Base-by-base conservation (phyloP, 192 early-diverging fungal genomes). In the Coemansia sp. region DNA sequence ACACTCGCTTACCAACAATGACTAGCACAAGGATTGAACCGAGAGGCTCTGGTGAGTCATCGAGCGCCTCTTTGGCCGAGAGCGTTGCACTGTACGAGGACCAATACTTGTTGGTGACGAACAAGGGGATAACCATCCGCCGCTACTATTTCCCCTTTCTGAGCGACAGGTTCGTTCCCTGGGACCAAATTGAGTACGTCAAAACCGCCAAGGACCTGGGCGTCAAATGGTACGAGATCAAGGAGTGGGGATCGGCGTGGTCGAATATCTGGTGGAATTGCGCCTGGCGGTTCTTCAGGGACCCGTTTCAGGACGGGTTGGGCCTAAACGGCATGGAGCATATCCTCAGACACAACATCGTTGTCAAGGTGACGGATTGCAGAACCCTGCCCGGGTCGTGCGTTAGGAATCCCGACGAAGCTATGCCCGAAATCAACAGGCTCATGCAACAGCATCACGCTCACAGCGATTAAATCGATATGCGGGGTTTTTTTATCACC, bases 211-310 rank as follows among this genome's bases (percentile, higher is more conserved):
- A 50, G 2, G 67, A 69, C n/a, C 36, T 64, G 4, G 39, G 62
- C 6, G 26, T 75, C 11, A 36, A 42, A 2, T 75, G 67, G 68
- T 59, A 62, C 33, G 42, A 50, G 41, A 7, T 75, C 20, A 65
- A 69, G 21, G 26, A 18, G 21, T 69, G 68, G 62, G 73, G 73
- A 6, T 61, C 59, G 16, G 57, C 39, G 26, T 25, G 50, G 1
- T 26, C 64, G 34, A 25, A 35, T 7, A 55, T 75, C n/a, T 75
- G 73, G 64, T 75, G 73, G 73, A 68, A 68, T 34, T 60, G 45
- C 35, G 57, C 45, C n/a, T 5, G 33, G 7, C 63, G 68, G 1
- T 4, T 63, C 1, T 8, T 75, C 20, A 58, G 45, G 20, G 37
- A 47, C 14, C 38, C 47, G 38, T 2, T n/a, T 1, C 7, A 39